These are phyloP conservation scores for Penicillium sp. DNA, from an alignment of 2,329 filamentous ascomycete species.

Conservation along the genomic window DNA sequence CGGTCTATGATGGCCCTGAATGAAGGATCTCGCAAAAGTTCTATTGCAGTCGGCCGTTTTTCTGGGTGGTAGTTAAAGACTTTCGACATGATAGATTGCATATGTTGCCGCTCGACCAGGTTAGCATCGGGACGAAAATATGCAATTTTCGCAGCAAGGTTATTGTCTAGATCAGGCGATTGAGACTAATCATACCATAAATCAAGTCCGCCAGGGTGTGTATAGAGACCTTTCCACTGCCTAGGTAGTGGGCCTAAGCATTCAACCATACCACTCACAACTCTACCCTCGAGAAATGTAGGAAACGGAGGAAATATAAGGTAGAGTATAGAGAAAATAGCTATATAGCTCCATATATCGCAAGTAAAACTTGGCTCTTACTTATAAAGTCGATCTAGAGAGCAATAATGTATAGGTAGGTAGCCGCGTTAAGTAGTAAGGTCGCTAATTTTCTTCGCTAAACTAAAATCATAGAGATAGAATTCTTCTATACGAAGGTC, in stretches of 20 bases:
- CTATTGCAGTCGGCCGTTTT: conserved; percentile 26
- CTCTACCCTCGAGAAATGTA: conserved; percentile 14
- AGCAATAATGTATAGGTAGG: conserved; percentile 26
- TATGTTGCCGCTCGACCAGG: conserved; percentile 22
- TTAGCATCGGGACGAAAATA: conserved; percentile 21
- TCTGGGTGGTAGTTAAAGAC: conserved; percentile 28
- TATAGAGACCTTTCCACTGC: conserved; percentile 27
- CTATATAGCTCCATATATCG: conserved; percentile 37
- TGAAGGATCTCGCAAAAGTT: conserved; percentile 31
- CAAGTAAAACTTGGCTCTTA: conserved; percentile 27
- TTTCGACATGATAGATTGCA: conserved; percentile 24
- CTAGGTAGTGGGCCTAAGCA: conserved; percentile 28
- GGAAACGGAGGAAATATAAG: conserved; percentile 22
- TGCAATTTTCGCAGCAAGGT: conserved; percentile 17
- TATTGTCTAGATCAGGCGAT: conserved; percentile 6
- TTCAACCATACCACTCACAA: conserved; percentile 22
- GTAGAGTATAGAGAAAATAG: conserved; percentile 30
- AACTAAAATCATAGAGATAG: conserved; percentile 33
- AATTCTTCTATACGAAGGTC: conserved; percentile 26
- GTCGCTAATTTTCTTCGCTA: conserved; percentile 26
- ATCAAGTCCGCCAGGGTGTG: conserved; percentile 16
- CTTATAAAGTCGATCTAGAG: conserved; percentile 29
- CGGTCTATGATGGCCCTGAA: conserved; percentile 32
- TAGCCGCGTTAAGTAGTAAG: conserved; percentile 8
- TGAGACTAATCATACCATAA: conserved; percentile 31